Evolutionary conservation across 208 protist species (phyloP).

Genomic region (Trypanosoma avium): DNA sequence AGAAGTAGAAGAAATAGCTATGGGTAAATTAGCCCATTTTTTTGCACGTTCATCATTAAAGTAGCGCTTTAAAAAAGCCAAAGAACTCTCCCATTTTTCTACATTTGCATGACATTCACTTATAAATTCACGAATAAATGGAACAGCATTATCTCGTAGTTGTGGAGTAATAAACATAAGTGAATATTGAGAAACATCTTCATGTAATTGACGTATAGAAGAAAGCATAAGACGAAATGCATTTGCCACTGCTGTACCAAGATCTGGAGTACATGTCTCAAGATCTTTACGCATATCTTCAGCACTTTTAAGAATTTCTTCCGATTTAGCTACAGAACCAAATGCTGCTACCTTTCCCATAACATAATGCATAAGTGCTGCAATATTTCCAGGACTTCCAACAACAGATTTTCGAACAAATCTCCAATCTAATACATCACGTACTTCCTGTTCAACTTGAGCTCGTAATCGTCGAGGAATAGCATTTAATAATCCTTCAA

Average conservation of each 20-base stretch:
- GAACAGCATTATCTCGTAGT: slow-evolving; percentile 59
- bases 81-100: slow-evolving; percentile 51
- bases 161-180: slow-evolving; percentile 55
- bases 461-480: slow-evolving; percentile 62
- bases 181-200: slow-evolving; percentile 68
- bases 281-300: slow-evolving; percentile 42
- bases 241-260: slow-evolving; percentile 63
- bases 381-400: slow-evolving; percentile 46
- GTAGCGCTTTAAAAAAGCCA: slow-evolving; percentile 54
- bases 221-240: slow-evolving; percentile 70
- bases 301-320: slow-evolving; percentile 32
- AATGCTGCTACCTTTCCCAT: slow-evolving; percentile 62
- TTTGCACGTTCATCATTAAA: slow-evolving; percentile 42
- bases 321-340: slow-evolving; percentile 60
- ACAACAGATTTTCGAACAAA: slow-evolving; percentile 41
- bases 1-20: slow-evolving; percentile 35
- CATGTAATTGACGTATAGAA: slow-evolving; percentile 53
- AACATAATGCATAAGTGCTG: slow-evolving; percentile 61
- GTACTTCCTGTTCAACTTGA: slow-evolving; percentile 64
- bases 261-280: slow-evolving; percentile 43
- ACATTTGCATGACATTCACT: slow-evolving; percentile 51
- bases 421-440: slow-evolving; percentile 77
- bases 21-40: slow-evolving; percentile 34
- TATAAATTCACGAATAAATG: slow-evolving; percentile 77
- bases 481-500: slow-evolving; percentile 61